These are phyloP conservation scores for Oryza longistaminata DNA, from an alignment of 176 grass and related monocot species.

Conservation along the genomic window DNA sequence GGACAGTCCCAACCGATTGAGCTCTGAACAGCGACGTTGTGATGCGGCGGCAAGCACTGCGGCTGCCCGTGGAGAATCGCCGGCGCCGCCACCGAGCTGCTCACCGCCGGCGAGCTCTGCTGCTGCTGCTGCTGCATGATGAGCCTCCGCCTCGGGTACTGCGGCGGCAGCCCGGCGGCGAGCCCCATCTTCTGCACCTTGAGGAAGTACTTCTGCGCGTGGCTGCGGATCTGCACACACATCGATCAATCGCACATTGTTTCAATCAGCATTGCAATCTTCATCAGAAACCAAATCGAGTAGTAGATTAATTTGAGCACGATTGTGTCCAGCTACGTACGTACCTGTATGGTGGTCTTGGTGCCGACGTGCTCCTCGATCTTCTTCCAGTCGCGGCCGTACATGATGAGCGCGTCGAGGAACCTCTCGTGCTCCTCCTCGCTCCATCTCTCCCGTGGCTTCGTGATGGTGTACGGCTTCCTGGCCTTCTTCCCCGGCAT, in stretches of 20 bases:
- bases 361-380: conserved; percentile 91
- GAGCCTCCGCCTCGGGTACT: conserved; percentile 48
- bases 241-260: not conserved
- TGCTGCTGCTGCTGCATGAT: conserved; percentile 34
- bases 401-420: conserved; percentile 85
- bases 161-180: conserved; percentile 65
- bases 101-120: not conserved
- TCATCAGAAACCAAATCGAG: not conserved
- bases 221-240: conserved; percentile 79
- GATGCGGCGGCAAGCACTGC: conserved; percentile 12
- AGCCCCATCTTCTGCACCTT: conserved; percentile 88
- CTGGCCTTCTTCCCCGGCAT: conserved; percentile 60
- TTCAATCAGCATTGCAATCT: not conserved
- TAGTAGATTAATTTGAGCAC: not conserved
- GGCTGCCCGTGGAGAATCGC: conserved; percentile 15
- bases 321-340: not conserved
- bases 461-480: conserved; percentile 92
- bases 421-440: conserved; percentile 88
- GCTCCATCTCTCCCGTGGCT: conserved; percentile 64
- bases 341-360: conserved; percentile 80
- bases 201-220: conserved; percentile 95
- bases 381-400: conserved; percentile 93
- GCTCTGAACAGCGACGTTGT: conserved; percentile 11
- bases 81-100: not conserved
- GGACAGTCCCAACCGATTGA: conserved; percentile 39